Conservation (phyloP, 306 rosid species). For the Carpinus fangiana region DNA sequence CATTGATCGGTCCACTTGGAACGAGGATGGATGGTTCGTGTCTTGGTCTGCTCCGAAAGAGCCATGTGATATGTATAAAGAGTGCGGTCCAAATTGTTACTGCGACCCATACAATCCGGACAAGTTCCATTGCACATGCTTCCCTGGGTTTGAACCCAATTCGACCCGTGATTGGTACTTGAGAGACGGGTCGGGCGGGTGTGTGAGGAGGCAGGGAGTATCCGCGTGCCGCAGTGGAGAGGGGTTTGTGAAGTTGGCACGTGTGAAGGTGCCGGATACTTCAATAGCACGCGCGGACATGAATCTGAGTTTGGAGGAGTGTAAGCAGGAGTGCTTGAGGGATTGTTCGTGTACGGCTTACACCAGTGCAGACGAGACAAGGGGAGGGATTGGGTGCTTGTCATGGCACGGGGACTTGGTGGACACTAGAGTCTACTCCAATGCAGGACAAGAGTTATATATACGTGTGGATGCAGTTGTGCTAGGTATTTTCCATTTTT, state of each 20-base stretch:
- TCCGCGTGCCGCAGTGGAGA: conserved; percentile 66
- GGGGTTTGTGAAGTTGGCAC: conserved; percentile 53
- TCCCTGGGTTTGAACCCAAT: conserved; percentile 63
- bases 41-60: conserved; percentile 44
- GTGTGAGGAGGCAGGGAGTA: conserved; percentile 40
- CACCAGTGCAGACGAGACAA: conserved; percentile 43
- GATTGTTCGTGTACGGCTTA: conserved; percentile 66
- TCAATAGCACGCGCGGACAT: conserved; percentile 38
- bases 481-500: conserved; percentile 24
- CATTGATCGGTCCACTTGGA: conserved; percentile 32
- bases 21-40: conserved; percentile 37
- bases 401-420: conserved; percentile 51
- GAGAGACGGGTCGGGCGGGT: conserved; percentile 66
- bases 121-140: conserved; percentile 47
- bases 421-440: conserved; percentile 45
- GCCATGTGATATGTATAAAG: conserved; percentile 43
- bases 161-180: conserved; percentile 47
- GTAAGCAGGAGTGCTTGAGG: conserved; percentile 44
- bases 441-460: conserved; percentile 56
- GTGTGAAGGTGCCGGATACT: conserved; percentile 64
- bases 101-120: conserved; percentile 46
- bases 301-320: conserved; percentile 32
- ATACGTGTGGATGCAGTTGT: conserved; percentile 46
- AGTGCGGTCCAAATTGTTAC: conserved; percentile 46
- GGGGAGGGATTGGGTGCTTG: conserved; percentile 50